Evolutionary conservation across 2,329 filamentous ascomycete genomes (phyloP).

Genomic region (Ophioceras dolichostomum): DNA sequence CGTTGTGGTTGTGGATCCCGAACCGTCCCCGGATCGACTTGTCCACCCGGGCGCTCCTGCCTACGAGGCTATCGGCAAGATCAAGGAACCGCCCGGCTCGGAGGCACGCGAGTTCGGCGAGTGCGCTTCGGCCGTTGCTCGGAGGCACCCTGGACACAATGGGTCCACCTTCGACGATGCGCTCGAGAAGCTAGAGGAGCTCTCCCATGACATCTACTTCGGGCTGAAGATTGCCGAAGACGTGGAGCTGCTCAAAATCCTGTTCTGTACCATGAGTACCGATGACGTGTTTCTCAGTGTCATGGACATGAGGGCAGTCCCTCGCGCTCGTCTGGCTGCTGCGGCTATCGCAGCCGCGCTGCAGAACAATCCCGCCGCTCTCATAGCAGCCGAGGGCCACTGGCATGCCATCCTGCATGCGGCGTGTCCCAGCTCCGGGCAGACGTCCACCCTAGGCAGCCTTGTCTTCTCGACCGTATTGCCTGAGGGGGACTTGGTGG

Average conservation of each 20-base stretch:
- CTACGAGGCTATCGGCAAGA: slow-evolving; percentile 44
- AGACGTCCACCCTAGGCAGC: slow-evolving; percentile 16
- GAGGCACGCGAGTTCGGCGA: slow-evolving; percentile 28
- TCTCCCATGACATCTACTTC: slow-evolving; percentile 60
- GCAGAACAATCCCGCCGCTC: slow-evolving; percentile 53
- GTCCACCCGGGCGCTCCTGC: slow-evolving; percentile 38
- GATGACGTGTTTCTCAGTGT: slow-evolving; percentile 10
- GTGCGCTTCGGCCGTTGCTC: slow-evolving; percentile 34
- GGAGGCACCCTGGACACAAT: slow-evolving; percentile 8
- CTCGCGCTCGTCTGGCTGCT: slow-evolving; percentile 37
- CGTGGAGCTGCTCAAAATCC: slow-evolving; percentile 34
- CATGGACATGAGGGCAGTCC: slow-evolving; percentile 12
- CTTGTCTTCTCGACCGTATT: slow-evolving; percentile 28
- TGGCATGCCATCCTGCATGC: slow-evolving; percentile 30
- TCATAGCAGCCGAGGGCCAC: slow-evolving; percentile 34
- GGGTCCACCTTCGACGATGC: slow-evolving; percentile 30
- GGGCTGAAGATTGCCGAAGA: slow-evolving; percentile 50
- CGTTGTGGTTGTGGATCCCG: slow-evolving; percentile 41
- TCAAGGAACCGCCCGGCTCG: slow-evolving; percentile 36
- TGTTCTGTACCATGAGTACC: slow-evolving; percentile 43
- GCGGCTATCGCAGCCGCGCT: slow-evolving; percentile 43
- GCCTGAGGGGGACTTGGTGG: slow-evolving; percentile 1
- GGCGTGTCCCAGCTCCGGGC: slow-evolving; percentile 18
- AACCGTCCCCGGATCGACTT: slow-evolving; percentile 17
- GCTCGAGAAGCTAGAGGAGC: slow-evolving; percentile 46